Evolutionary conservation across 75 land plant species (phyloP).

Genomic region (Sequoia sempervirens): DNA sequence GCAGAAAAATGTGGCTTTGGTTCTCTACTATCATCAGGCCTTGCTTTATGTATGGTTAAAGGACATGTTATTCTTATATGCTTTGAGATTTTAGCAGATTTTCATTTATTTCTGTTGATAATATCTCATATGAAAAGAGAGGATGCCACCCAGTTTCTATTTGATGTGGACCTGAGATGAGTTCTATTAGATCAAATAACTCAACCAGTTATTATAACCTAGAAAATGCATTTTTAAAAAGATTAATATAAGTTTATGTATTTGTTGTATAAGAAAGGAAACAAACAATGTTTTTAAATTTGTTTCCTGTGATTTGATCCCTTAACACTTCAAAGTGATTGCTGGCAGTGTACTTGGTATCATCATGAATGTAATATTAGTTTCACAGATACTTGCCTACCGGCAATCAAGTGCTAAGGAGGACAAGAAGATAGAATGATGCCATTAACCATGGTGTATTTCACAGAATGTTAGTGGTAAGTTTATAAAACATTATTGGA

Average conservation of each 20-base stretch:
- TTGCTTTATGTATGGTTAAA: neutral
- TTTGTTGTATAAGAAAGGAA: neutral
- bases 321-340: conserved; percentile 42
- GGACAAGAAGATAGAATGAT: conserved; percentile 31
- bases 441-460: neutral
- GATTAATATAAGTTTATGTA: neutral
- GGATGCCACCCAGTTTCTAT: neutral
- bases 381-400: conserved; percentile 57
- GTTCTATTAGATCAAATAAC: neutral
- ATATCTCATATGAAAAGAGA: neutral
- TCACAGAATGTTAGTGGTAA: neutral
- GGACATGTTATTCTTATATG: neutral
- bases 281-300: neutral
- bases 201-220: neutral
- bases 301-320: neutral
- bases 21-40: neutral
- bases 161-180: neutral
- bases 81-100: neutral
- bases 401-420: conserved; percentile 23
- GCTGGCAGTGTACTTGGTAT: conserved; percentile 54
- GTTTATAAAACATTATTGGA: neutral
- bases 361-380: conserved; percentile 42
- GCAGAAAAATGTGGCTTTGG: neutral
- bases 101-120: neutral
- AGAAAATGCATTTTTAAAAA: neutral